Evolutionary conservation across 306 rosid species (phyloP), one percentile per base, ranked within the genome.

Genomic region (Dalbergia cultrata): DNA sequence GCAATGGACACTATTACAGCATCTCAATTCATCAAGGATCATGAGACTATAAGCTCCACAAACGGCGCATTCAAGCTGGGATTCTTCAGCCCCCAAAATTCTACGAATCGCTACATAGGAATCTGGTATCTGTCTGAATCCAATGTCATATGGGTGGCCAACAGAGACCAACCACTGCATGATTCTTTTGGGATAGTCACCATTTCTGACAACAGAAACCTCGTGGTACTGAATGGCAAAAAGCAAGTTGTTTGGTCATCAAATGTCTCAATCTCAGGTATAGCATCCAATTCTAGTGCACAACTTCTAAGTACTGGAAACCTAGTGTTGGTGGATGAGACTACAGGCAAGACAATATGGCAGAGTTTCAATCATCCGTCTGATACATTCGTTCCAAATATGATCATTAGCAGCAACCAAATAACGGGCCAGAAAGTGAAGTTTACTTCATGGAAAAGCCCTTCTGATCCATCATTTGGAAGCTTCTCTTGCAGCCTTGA

Each of bases 101-200:
- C 86, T 1, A 4, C 70, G 5, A 41, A 66, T n/a, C 83, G 54
- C 5, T 89, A 85, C 2, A 72, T 87, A 0, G 91, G 89, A 9
- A 49, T 89, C 5, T 89, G 89, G 91, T 85, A 81, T 41, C 16
- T 57, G 6, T 11, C 65, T 13, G 8, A 9, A 31, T 64, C 61
- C 13, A 16, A 7, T 19, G 35, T 76, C 52, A 41, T 87, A 16
- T 89, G 91, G 93, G 80, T 87, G 13, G 88, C 88, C 35, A 87
- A 81, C 44, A 83, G 82, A 83, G 69, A 54, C 13, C 33, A 63
- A 21, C 86, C 90, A 0, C 35, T 89, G 4, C 7, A 52, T 14
- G 76, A 81, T 72, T 33, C 72, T 57, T 68, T 56, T 3, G 87
- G 88, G 7, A 21, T 65, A 68, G 16, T 89, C 44, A 65, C 58